Evolutionary conservation across 139 green algal genomes (phyloP).

Genomic region (Chlamydomonas incerta): DNA sequence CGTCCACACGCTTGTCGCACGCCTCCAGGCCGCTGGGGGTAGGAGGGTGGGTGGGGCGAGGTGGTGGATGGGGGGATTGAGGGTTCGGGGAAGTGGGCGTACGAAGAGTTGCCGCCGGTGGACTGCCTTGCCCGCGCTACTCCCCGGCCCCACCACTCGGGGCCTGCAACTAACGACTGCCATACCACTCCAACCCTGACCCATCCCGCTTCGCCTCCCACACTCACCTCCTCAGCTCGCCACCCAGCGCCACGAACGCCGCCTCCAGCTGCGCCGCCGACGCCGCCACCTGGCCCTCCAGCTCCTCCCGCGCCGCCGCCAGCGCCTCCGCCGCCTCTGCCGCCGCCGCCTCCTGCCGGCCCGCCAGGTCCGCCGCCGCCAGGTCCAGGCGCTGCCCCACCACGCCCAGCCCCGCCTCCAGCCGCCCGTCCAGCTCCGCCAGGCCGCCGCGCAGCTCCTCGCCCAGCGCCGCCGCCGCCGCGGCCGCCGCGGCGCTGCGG

Average conservation of each 20-base stretch:
- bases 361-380: background rate
- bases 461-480: background rate
- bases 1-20: no score
- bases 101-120: no score
- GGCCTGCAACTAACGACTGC: no score
- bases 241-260: background rate
- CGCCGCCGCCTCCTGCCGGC: background rate
- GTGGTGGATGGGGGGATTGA: no score
- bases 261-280: background rate
- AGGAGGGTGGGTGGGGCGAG: no score
- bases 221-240: conserved; percentile 4
- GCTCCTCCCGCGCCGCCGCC: background rate
- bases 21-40: no score
- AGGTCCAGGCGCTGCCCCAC: background rate
- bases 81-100: no score
- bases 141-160: no score
- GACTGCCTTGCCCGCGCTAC: no score
- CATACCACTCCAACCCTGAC: no score
- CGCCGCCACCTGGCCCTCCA: background rate
- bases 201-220: background rate
- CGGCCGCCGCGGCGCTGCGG: background rate
- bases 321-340: background rate
- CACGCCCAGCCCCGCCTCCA: background rate
- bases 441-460: background rate
- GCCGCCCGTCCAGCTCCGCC: background rate